A percentile compares a stretch with the other conserved stretches of the same genome.
Conservation (phyloP, 1,284 basidiomycete species). For the Austroboletus rostrupii region DNA sequence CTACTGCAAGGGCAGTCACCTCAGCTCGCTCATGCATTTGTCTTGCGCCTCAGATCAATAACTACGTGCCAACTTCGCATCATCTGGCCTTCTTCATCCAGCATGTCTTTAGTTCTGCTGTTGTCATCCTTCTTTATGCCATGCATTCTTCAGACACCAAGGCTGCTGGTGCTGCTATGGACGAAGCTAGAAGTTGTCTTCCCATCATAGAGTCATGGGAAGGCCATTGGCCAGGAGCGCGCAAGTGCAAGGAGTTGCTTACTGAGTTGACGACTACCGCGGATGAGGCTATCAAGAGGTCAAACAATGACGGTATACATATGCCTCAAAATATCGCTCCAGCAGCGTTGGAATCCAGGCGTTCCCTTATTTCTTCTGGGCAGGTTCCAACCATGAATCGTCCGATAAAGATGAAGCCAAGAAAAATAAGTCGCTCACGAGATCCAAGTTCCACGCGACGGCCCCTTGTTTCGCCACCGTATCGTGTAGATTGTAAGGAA, state of each 20-base stretch:
- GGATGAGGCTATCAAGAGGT: constrained; percentile 55
- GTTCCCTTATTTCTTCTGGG: constrained; percentile 36
- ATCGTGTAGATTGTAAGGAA: constrained; percentile 63
- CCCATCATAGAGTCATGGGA: constrained; percentile 76
- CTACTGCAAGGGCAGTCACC: constrained; percentile 72
- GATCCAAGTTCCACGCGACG: constrained; percentile 59
- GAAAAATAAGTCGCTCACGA: constrained; percentile 54
- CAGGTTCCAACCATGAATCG: constrained; percentile 38
- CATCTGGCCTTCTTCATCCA: constrained; percentile 90
- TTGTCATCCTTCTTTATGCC: constrained; percentile 82
- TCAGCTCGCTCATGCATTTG: constrained; percentile 79
- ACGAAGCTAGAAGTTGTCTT: constrained; percentile 75
- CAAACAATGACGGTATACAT: constrained; percentile 25
- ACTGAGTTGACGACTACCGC: constrained; percentile 66
- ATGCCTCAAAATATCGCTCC: constrained; percentile 33
- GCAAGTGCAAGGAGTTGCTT: constrained; percentile 79
- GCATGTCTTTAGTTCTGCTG: constrained; percentile 85
- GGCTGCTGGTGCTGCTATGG: constrained; percentile 70
- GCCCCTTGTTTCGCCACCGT: constrained; percentile 57
- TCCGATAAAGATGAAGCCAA: constrained; percentile 49
- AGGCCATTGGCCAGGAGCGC: constrained; percentile 84
- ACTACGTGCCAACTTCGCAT: constrained; percentile 82
- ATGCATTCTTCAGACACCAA: constrained; percentile 76
- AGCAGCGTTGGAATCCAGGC: constrained; percentile 42
- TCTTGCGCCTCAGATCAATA: constrained; percentile 80